phyloP scores from a whole-genome alignment of 495 filamentous ascomycete genomes.

The Penicillium mononematosum region DNA sequence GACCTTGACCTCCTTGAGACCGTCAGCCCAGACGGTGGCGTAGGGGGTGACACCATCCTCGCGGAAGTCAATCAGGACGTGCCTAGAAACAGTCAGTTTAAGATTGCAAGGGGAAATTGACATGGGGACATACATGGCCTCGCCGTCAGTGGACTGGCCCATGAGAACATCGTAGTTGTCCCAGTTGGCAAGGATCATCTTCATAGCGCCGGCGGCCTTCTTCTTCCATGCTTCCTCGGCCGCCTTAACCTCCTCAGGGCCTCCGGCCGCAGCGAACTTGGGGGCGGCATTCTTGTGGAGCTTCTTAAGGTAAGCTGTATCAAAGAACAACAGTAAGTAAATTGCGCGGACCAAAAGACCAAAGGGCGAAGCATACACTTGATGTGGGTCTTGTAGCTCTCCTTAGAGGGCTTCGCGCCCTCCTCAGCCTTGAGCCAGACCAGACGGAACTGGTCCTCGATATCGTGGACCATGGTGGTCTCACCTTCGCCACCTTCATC shows the following conservation, averaged over 20 bases:
- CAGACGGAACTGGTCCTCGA: conserved; percentile 89
- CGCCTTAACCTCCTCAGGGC: fast-evolving
- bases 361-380: conserved; percentile 60
- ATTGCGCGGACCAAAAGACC: background rate
- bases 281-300: background rate
- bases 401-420: conserved; percentile 61
- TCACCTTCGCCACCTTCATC: conserved; percentile 61
- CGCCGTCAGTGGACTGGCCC: conserved; percentile 84
- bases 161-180: conserved; percentile 94
- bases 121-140: conserved; percentile 71
- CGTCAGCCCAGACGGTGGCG: conserved; percentile 93
- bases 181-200: conserved; percentile 80
- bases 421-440: conserved; percentile 69
- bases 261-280: background rate
- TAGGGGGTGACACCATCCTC: conserved; percentile 92
- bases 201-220: conserved; percentile 65
- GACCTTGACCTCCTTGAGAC: conserved; percentile 86
- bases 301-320: conserved; percentile 82
- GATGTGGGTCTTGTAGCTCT: conserved; percentile 71
- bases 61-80: conserved; percentile 94
- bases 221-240: conserved; percentile 61
- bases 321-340: background rate
- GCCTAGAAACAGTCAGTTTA: conserved; percentile 52
- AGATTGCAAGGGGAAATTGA: conserved; percentile 3
- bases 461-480: conserved; percentile 76